These are phyloP conservation scores for Fusarium sp. DNA, from an alignment of 2,329 filamentous ascomycete species.

Conservation along the genomic window DNA sequence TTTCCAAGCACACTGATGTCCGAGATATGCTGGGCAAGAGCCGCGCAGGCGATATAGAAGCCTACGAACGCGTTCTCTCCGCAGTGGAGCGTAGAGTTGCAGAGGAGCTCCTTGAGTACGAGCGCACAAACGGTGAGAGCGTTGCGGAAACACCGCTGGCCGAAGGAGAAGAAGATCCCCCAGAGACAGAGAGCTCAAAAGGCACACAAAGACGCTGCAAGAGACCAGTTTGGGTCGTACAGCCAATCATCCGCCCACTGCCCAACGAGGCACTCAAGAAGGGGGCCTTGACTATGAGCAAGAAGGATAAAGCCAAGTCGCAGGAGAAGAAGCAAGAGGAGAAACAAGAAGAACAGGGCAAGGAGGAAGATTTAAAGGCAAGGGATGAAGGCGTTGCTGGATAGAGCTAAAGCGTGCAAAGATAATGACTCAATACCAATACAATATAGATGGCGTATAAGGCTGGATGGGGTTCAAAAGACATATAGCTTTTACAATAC, in stretches of 20 bases:
- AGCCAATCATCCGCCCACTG: conserved; percentile 86
- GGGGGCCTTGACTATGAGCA: conserved; percentile 78
- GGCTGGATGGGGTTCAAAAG: neutral
- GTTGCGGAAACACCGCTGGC: conserved; percentile 54
- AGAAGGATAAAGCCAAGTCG: conserved; percentile 69
- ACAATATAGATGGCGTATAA: conserved; percentile 36
- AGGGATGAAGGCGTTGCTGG: conserved; percentile 46
- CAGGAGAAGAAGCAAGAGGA: conserved; percentile 42
- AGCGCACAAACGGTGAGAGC: conserved; percentile 62
- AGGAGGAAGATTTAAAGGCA: conserved; percentile 43
- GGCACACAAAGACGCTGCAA: conserved; percentile 79
- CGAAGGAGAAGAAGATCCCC: conserved; percentile 52
- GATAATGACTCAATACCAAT: neutral
- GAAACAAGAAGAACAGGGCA: conserved; percentile 41
- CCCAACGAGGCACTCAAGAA: conserved; percentile 89
- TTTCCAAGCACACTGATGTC: conserved; percentile 83
- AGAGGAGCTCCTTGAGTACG: conserved; percentile 76
- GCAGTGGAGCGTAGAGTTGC: conserved; percentile 82
- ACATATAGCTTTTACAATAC: neutral
- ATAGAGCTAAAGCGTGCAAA: conserved; percentile 13
- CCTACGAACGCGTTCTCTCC: conserved; percentile 79
- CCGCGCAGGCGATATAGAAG: conserved; percentile 76
- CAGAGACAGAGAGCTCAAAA: conserved; percentile 68
- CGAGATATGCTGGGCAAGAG: conserved; percentile 83
- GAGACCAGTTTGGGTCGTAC: conserved; percentile 86